Percentiles rank a stretch among this genome's conserved stretches.
These are phyloP conservation scores for Taphrina communis DNA, from an alignment of 1,139 yeast species.

Conservation along the genomic window DNA sequence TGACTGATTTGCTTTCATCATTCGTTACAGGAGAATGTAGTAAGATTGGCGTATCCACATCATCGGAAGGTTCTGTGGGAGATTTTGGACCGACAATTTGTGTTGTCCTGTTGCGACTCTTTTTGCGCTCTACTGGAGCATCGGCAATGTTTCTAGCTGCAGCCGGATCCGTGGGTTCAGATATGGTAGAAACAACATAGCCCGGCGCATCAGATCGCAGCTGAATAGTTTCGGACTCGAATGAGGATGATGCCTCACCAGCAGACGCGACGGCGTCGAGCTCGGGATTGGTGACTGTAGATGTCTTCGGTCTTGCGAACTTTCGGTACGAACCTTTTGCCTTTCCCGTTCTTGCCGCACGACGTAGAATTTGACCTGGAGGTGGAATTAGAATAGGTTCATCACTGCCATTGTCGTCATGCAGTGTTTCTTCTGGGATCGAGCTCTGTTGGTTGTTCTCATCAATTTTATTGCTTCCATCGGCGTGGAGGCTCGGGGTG, in stretches of 20 bases:
- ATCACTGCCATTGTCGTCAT: slow-evolving; percentile 3
- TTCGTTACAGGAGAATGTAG: not conserved
- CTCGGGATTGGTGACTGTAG: not conserved
- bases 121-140: slow-evolving; percentile 18
- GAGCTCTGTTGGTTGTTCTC: not conserved
- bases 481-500: not conserved
- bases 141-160: not conserved
- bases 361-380: slow-evolving; percentile 34
- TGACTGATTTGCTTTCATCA: not conserved
- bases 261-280: not conserved
- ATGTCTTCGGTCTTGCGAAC: slow-evolving; percentile 11
- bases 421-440: not conserved
- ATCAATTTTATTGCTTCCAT: not conserved
- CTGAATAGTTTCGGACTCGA: slow-evolving; percentile 22
- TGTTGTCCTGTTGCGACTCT: slow-evolving; percentile 25
- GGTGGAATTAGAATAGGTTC: slow-evolving; percentile 34
- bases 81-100: slow-evolving; percentile 28
- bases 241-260: not conserved
- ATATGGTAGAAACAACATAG: not conserved
- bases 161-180: not conserved
- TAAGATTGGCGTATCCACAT: not conserved
- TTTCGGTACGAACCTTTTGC: slow-evolving; percentile 34
- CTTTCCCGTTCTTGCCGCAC: slow-evolving; percentile 38
- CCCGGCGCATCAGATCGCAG: slow-evolving; percentile 11
- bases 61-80: not conserved